Percentiles rank a stretch among this genome's conserved stretches.
Conservation (phyloP, 192 early-diverging fungal species). For the Entophlyctis luteolus region DNA sequence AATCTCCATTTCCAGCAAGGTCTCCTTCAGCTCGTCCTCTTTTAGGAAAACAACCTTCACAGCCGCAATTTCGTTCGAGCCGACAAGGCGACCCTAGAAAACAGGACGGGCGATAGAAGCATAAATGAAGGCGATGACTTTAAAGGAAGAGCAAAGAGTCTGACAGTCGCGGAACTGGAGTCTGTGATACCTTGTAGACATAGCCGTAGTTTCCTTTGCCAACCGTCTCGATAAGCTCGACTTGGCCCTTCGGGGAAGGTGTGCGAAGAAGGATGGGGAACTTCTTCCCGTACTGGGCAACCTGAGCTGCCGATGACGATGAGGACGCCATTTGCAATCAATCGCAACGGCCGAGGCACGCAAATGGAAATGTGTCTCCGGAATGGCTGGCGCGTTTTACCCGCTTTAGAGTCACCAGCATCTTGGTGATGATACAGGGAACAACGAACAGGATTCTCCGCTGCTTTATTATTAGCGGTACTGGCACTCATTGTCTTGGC, state of each 20-base stretch:
- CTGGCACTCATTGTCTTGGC: no score
- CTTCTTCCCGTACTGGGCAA: constrained; percentile 53
- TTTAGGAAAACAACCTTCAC: constrained; percentile 65
- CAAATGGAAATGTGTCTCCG: no score
- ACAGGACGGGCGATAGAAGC: no score
- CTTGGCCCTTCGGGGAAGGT: constrained; percentile 54
- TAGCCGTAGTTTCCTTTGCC: constrained; percentile 70
- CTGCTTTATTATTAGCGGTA: no score
- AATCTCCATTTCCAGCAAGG: constrained; percentile 68
- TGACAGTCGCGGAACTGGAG: not conserved
- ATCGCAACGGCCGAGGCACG: no score
- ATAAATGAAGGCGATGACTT: no score
- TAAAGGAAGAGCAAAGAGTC: not conserved
- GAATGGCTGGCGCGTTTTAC: no score
- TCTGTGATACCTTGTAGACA: constrained; percentile 52
- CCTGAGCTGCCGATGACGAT: not conserved
- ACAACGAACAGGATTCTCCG: no score
- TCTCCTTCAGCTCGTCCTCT: constrained; percentile 63
- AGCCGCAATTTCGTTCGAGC: constrained; percentile 51
- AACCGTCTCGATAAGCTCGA: constrained; percentile 63
- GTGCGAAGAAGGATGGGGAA: constrained; percentile 59
- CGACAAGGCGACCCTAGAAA: constrained; percentile 46
- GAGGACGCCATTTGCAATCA: no score
- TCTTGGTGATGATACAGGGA: no score
- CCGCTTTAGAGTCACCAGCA: no score